Base-by-base conservation (phyloP, 164 flowering plant genomes). In the Vitis riparia region DNA sequence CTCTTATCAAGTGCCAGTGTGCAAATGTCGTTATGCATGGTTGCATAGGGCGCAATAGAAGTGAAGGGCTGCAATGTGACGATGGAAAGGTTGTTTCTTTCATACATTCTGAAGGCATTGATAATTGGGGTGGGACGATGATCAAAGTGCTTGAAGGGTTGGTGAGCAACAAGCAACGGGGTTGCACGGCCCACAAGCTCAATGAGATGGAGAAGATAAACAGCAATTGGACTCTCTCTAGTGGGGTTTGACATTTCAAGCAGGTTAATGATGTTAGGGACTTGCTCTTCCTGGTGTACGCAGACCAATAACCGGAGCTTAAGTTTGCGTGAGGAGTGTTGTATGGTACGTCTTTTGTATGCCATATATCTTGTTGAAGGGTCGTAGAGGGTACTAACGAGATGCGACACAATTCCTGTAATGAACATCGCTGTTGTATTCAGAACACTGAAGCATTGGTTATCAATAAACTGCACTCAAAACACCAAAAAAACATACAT, bases 21-120 rank as follows among this genome's bases (percentile, higher is more conserved):
- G 62, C 83, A 80, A 5, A 90, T 69, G 48, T 88, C 92, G 8
- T 80, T 77, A 63, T 88, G 86, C 85, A 84, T 83, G 2, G 78
- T 71, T 1, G 29, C 68, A n/a, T 47, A 73, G 37, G 70, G 80
- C 0, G 88, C 75, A 55, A 88, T 68, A 52, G 81, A 67, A 11
- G 84, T 80, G 81, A 78, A 85, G 3, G 78, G 32, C 6, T 79
- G 70, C 11, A 86, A 65, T 0, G 66, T 66, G 29, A 80, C 72
- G 9, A 55, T 12, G 2, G 71, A 77, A 27, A 71, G 48, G 27
- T 80, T 77, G 14, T 55, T 62, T 0, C 58, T 8, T 69, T 82
- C 84, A 53, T 75, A 84, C 30, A 70, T 65, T 1, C 62, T 52
- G 48, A 89, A 74, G 14, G 88, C 87, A 9, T 79, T 78, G 63